Base-by-base conservation (phyloP, 805 yeast genomes). In the Pichia californica region DNA sequence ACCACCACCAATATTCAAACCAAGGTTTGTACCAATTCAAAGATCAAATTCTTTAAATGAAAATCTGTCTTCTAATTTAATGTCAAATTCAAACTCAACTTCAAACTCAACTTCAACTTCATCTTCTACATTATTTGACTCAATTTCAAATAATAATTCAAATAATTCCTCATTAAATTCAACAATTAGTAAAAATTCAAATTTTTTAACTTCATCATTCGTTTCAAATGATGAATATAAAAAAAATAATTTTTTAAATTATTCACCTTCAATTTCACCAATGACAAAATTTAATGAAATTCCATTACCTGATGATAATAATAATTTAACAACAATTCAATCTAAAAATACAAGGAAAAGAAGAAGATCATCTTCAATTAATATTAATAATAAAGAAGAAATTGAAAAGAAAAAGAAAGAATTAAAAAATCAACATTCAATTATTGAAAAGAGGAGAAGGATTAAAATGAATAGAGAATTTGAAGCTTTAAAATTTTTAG, bases 401-500 rank as follows among this genome's bases (percentile, higher is more conserved):
- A 18, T 64, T 5, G 77, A 69, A 36, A 61, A 62, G 49, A 67
- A 73, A 44, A 66, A 69, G 44, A 62, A 66, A 40, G 77, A 76
- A 35, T 66, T 76, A 34, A 76, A 73, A 51, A 67, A 71, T 10
- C 79, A 80, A 14, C 95, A 86, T 59, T 80, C 88, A 3, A 79
- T 83, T 32, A 86, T 86, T 46, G 95, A 86, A 60, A 82, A 86
- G 55, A 75, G 85, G 53, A 70, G 95, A 52, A 67, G 95, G 47
- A 74, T 81, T 41, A 83, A 83, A 56, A 83, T 86, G 70, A 86
- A 86, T 60, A 68, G 88, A 42, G 93, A 86, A 61, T 86, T 84
- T 57, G 93, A 84, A 57, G 87, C 89, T 1, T 70, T 86, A 50
- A 83, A 85, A 57, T 79, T 73, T 54, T 62, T 86, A 40, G 79